Base-by-base conservation (phyloP, 495 filamentous ascomycete species). In the Aspergillus ostianus region DNA sequence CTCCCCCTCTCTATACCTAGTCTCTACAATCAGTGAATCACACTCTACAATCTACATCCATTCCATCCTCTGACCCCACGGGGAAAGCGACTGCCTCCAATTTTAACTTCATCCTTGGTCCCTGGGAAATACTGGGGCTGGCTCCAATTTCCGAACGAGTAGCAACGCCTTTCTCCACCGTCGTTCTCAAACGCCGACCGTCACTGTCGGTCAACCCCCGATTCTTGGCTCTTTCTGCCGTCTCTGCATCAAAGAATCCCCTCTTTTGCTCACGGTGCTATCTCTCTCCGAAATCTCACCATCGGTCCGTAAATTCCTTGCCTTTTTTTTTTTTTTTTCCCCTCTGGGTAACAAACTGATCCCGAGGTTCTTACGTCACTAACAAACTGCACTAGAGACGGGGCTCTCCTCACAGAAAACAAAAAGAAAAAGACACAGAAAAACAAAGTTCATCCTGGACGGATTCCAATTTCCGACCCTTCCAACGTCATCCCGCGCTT, bases 401-500 rank as follows among this genome's bases (percentile, higher is more conserved):
- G 36, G 36, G 10, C 27, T 5, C 15, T 3, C 12, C n/a, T 19
- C 17, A 17, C 29, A 32, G 41, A 47, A 46, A 32, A 59, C 47
- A 46, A 30, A 23, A n/a, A 47, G 4, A n/a, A 18, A 51, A 45
- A 13, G 27, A 47, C 9, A 32, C 4, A 21, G 47, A 20, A 18
- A 45, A 56, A 52, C 8, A 52, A 36, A 48, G 26, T 26, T 44
- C 41, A 15, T 36, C n/a, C 20, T 21, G 41, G 41, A 36, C 60
- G 60, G 60, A 63, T 63, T 58, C 55, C 60, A 51, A 19, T 63
- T 63, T 58, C 60, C 60, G 60, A 32, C 41, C 15, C 19, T 20
- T 36, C 7, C 50, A 54, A 62, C 60, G 60, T 62, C 60, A 62
- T 62, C 41, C 30, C 36, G 19, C 52, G 13, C 15, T 27, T 5